Conservation (phyloP, 768 basidiomycete genomes). For the Naganishia vaughanmartiniae region DNA sequence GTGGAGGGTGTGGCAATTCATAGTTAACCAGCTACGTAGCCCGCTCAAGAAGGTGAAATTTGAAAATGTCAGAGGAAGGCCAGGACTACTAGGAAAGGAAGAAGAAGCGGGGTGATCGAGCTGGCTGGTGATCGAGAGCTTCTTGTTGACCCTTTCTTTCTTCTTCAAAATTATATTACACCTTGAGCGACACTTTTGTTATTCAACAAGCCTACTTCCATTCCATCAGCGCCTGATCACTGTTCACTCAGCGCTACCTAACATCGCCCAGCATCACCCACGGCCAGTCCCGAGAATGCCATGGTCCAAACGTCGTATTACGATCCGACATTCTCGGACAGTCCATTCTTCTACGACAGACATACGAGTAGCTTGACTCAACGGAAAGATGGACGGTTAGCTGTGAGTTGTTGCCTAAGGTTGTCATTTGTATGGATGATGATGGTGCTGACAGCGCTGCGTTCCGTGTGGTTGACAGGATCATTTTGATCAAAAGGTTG, state of each 20-base stretch:
- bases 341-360: slow-evolving; percentile 51
- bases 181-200: not conserved
- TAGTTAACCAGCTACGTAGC: too few relatives aligned
- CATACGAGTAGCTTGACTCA: slow-evolving; percentile 38
- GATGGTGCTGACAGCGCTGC: not conserved
- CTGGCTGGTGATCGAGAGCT: slow-evolving; percentile 5
- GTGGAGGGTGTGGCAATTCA: too few relatives aligned
- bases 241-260: not conserved
- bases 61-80: too few relatives aligned
- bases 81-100: too few relatives aligned
- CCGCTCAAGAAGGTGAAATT: too few relatives aligned
- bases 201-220: too few relatives aligned
- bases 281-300: slow-evolving; percentile 9
- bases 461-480: slow-evolving; percentile 57
- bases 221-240: too few relatives aligned
- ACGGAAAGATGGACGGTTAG: slow-evolving; percentile 43
- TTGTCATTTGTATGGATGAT: not conserved
- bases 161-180: not conserved
- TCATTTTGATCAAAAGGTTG: slow-evolving; percentile 84
- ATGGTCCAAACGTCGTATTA: slow-evolving; percentile 26
- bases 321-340: slow-evolving; percentile 49
- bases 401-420: slow-evolving; percentile 40
- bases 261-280: not conserved
- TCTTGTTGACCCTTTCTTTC: not conserved
- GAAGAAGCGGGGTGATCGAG: too few relatives aligned